These are phyloP conservation scores for Dactylellina haptotyla DNA, from an alignment of 2,329 filamentous ascomycete species.

Conservation along the genomic window DNA sequence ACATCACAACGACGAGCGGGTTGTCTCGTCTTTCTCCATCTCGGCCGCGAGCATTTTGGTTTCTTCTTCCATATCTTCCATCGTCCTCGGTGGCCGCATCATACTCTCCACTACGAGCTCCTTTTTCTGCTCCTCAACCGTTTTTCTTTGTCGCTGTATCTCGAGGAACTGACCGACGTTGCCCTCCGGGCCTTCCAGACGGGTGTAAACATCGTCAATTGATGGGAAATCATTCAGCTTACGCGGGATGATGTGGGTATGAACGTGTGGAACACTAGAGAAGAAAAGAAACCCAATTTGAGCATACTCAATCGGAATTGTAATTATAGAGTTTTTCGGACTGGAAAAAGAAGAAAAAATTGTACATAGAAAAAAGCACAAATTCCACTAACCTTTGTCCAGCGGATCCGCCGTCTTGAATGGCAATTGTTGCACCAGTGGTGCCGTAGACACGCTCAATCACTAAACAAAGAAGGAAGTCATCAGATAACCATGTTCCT, in stretches of 20 bases:
- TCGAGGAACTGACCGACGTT: constrained; percentile 78
- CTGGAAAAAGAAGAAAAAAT: not conserved
- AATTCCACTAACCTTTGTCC: constrained; percentile 83
- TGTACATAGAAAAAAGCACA: constrained; percentile 21
- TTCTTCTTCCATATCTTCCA: constrained; percentile 82
- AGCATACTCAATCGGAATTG: constrained; percentile 4
- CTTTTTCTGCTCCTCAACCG: constrained; percentile 62
- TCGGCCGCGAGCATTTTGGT: constrained; percentile 72
- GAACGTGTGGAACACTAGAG: constrained; percentile 78
- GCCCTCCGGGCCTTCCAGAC: constrained; percentile 84
- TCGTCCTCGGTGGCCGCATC: constrained; percentile 72
- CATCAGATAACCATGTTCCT: not conserved
- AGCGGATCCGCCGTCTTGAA: constrained; percentile 91
- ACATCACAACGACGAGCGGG: not conserved
- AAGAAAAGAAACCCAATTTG: not conserved
- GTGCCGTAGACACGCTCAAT: constrained; percentile 68
- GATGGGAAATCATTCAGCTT: constrained; percentile 69
- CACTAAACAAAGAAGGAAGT: constrained; percentile 6
- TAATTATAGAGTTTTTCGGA: constrained; percentile 1
- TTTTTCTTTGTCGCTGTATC: constrained; percentile 55
- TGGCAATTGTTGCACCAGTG: constrained; percentile 86
- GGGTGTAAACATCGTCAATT: constrained; percentile 80
- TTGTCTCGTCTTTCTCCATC: constrained; percentile 60
- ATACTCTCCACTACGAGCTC: constrained; percentile 63
- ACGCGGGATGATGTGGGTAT: constrained; percentile 89